phyloP scores from a whole-genome alignment of 1,284 basidiomycete genomes.

The Rhodotorula glutinis region DNA sequence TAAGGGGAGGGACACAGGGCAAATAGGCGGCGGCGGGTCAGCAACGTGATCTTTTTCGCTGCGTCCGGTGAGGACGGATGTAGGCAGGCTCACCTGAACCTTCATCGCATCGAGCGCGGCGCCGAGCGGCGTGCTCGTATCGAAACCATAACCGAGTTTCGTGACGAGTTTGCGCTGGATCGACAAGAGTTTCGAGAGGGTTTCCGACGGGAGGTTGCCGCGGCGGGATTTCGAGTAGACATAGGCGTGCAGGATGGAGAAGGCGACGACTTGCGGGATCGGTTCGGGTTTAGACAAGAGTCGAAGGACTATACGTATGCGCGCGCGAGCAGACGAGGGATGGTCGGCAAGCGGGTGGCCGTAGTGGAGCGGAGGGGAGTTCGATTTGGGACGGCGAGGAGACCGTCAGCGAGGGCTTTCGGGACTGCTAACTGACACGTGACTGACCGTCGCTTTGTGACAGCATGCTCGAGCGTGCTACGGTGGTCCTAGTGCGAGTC shows the following conservation, averaged over 20 bases:
- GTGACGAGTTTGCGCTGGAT: slow-evolving; percentile 26
- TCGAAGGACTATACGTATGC: slow-evolving; percentile 24
- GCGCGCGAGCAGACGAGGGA: no score
- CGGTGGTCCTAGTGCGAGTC: no score
- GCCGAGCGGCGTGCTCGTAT: slow-evolving; percentile 6
- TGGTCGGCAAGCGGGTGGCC: no score
- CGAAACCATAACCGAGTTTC: slow-evolving; percentile 4
- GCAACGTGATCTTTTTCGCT: no score
- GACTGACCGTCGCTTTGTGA: slow-evolving; percentile 24
- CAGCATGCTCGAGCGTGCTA: no score
- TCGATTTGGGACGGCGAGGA: no score
- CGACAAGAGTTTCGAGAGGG: slow-evolving; percentile 36
- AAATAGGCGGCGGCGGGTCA: no score
- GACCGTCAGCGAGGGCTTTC: no score
- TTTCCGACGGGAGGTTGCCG: slow-evolving; percentile 38
- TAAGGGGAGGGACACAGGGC: no score
- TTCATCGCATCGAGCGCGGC: slow-evolving; percentile 37
- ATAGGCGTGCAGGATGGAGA: slow-evolving; percentile 35
- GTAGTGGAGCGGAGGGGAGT: no score
- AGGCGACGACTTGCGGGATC: slow-evolving; percentile 21
- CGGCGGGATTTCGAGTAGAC: slow-evolving; percentile 34
- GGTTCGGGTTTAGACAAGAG: slow-evolving; percentile 24
- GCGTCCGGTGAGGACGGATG: no score
- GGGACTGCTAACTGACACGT: no score
- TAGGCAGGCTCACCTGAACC: not conserved